Evolutionary conservation across 352 stramenopile genomes (phyloP).

Genomic region (Phytophthora syringae): DNA sequence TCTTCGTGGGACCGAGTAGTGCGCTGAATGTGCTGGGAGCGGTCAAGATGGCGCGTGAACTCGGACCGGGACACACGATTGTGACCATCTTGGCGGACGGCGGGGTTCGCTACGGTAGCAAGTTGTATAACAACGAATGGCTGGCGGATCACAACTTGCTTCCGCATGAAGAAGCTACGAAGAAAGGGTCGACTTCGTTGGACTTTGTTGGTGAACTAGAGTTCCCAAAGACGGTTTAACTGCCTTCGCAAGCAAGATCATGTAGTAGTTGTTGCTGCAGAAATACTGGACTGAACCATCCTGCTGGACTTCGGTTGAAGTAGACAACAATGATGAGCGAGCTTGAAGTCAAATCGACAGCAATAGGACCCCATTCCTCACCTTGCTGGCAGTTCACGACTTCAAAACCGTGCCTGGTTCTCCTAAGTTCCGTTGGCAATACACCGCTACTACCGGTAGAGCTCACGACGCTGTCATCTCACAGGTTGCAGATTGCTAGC

Average conservation of each 20-base stretch:
- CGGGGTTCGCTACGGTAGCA: conserved; percentile 82
- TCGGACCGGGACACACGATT: conserved; percentile 73
- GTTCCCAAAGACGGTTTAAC: conserved; percentile 1
- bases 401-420: too few relatives aligned
- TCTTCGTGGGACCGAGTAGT: conserved; percentile 92
- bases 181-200: conserved; percentile 31
- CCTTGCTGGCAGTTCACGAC: too few relatives aligned
- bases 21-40: conserved; percentile 81
- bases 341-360: too few relatives aligned
- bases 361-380: too few relatives aligned
- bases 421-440: conserved; percentile 75
- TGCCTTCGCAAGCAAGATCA: too few relatives aligned
- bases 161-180: conserved; percentile 22
- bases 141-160: conserved; percentile 64
- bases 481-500: conserved; percentile 80
- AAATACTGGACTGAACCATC: too few relatives aligned
- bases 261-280: too few relatives aligned
- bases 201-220: conserved; percentile 38
- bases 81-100: conserved; percentile 87
- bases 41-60: conserved; percentile 78
- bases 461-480: conserved; percentile 70
- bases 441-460: conserved; percentile 80
- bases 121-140: conserved; percentile 83
- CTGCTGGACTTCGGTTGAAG: too few relatives aligned
- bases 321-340: too few relatives aligned